Evolutionary conservation across 345 rosid species (phyloP), one percentile per base, ranked within the genome.

Genomic region (Bruguiera gymnorhiza): DNA sequence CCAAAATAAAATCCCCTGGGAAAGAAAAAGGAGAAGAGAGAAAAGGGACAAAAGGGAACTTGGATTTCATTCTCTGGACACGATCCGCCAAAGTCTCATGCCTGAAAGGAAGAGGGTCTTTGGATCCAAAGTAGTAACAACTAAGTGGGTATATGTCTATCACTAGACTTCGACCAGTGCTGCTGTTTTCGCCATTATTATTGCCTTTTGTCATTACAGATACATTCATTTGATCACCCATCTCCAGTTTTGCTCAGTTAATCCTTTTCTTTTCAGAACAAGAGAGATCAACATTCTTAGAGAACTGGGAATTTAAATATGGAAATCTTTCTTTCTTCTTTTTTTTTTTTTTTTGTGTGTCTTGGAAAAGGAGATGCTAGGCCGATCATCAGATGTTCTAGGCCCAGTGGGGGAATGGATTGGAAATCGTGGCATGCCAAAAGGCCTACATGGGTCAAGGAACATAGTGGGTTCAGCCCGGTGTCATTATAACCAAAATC

Each of bases 81-180:
- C 89, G 97, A 79, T 87, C 96, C 31, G 74, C 66, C 48, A 79
- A 16, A 48, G 85, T 78, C 73, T 78, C 78, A 32, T 89, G 88
- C 83, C 80, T 86, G 65, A 82, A 71, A 51, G 79, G 74, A 70
- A 86, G 63, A 36, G 90, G 76, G 2, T 84, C 90, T 80, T 86
- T 87, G 39, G 96, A 86, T 52, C 96, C 95, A 63, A 93, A 93
- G 77, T 86, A 94, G 80, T 91, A 91, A 79, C 83, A 64, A 52
- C 86, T 79, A 9, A 94, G 87, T 2, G 94, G 90, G 74, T 88
- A 89, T 32, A 94, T 72, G 66, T 88, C 86, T 8, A 91, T 27
- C 24, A 75, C 74, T 60, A n/a, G 43, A 19, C 70, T 65, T 15
- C 65, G 69, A 67, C 60, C 75, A 10, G 32, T 67, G 64, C 32